A percentile compares a stretch with the other conserved stretches of the same genome.
These are phyloP conservation scores for Teunomyces funiuensis DNA, from an alignment of 805 yeast genomes.

Conservation along the genomic window DNA sequence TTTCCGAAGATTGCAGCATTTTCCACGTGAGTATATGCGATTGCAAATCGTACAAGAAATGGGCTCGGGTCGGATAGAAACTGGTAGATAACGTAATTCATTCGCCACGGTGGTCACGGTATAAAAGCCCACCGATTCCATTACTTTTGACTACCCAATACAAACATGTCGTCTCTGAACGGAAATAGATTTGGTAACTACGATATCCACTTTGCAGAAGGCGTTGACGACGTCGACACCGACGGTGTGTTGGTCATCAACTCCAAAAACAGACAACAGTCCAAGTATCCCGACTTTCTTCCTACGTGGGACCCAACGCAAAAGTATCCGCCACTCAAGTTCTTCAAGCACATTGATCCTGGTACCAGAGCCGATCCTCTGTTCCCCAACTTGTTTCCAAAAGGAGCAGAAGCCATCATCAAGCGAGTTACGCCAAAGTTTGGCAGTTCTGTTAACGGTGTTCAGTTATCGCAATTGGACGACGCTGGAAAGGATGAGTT, in stretches of 20 bases:
- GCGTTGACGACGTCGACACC: conserved; percentile 46
- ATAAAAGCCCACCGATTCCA: not conserved
- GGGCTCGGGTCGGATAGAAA: conserved; percentile 2
- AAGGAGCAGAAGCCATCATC: conserved; percentile 21
- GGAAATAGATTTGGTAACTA: conserved; percentile 28
- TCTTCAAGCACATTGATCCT: conserved; percentile 60
- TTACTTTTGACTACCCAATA: not conserved
- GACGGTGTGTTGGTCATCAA: conserved; percentile 52
- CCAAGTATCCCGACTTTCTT: conserved; percentile 54
- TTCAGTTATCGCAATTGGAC: conserved; percentile 57
- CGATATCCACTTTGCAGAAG: conserved; percentile 52
- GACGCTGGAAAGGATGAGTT: conserved; percentile 64
- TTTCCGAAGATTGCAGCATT: not conserved
- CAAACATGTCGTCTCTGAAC: not conserved
- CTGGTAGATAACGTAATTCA: not conserved
- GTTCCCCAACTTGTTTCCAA: conserved; percentile 52
- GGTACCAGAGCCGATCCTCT: conserved; percentile 65
- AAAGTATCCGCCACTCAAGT: conserved; percentile 50
- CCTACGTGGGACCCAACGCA: conserved; percentile 70
- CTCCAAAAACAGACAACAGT: conserved; percentile 32
- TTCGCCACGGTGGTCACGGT: conserved; percentile 1
- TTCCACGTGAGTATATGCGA: conserved; percentile 3
- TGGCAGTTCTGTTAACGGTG: conserved; percentile 62
- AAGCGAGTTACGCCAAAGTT: conserved; percentile 63
- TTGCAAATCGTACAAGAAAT: not conserved